Evolutionary conservation across 2,329 filamentous ascomycete species (phyloP).

Genomic region (Nigrograna mackinnonii): DNA sequence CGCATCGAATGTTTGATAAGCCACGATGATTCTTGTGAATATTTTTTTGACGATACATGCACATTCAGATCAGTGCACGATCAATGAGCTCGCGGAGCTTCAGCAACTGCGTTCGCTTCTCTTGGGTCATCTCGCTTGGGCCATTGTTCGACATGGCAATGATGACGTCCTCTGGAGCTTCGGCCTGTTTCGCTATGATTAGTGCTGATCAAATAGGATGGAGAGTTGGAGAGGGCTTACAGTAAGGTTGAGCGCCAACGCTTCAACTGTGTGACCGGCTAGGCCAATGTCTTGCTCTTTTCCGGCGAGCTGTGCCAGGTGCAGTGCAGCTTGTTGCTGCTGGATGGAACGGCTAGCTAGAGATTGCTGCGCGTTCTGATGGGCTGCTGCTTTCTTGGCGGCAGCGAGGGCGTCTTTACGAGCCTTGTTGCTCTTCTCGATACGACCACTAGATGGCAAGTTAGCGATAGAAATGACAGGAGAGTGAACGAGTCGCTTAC

Average conservation of each 20-base stretch:
- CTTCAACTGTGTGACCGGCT: constrained; percentile 47
- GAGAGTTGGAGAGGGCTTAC: constrained; percentile 53
- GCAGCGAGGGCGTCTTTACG: constrained; percentile 9
- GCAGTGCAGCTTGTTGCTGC: constrained; percentile 69
- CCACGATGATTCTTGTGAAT: too few species aligned
- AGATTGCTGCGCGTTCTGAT: constrained; percentile 27
- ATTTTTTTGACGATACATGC: too few species aligned
- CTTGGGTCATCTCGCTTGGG: constrained; percentile 23
- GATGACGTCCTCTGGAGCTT: constrained; percentile 41
- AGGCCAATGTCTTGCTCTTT: constrained; percentile 55
- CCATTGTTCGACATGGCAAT: constrained; percentile 29
- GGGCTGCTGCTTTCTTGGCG: constrained; percentile 17
- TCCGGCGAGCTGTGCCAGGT: constrained; percentile 61
- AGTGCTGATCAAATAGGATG: constrained; percentile 35
- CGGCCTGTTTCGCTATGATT: constrained; percentile 42
- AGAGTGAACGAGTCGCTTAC: constrained; percentile 21
- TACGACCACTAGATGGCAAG: constrained; percentile 20
- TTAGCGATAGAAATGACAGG: constrained; percentile 12
- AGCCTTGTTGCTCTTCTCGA: constrained; percentile 21
- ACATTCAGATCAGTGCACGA: too few species aligned
- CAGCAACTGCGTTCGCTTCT: constrained; percentile 33
- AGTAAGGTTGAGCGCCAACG: constrained; percentile 63
- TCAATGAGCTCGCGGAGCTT: constrained; percentile 36
- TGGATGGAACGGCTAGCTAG: constrained; percentile 47
- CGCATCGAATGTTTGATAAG: too few species aligned